Conservation (phyloP, 768 basidiomycete genomes). For the Russula sp. region DNA sequence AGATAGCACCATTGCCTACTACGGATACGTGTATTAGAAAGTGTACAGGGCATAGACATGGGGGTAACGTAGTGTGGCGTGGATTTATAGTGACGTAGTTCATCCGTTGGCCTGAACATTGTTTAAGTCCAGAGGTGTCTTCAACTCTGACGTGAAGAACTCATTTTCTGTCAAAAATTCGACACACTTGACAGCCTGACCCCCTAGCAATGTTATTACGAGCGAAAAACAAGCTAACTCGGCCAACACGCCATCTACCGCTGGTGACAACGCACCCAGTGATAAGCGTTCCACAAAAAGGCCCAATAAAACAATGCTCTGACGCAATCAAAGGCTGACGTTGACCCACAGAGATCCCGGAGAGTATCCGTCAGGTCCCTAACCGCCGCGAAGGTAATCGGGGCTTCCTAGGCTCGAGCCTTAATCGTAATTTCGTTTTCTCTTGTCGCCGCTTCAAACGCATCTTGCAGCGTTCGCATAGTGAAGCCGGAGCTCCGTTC, state of each 20-base stretch:
- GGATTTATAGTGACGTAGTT: no score
- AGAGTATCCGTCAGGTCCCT: neutral
- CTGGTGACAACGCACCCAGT: neutral
- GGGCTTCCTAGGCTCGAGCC: conserved; percentile 33
- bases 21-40: no score
- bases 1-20: no score
- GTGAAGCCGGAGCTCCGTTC: conserved; percentile 23
- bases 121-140: no score
- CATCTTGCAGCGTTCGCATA: conserved; percentile 40
- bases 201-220: no score
- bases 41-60: no score
- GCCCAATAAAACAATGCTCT: neutral
- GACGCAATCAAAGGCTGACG: neutral
- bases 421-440: conserved; percentile 38
- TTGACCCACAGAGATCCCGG: neutral
- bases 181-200: no score
- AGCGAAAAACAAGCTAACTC: neutral
- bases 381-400: neutral
- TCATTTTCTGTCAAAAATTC: no score
- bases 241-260: neutral
- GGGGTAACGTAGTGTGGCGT: no score
- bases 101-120: no score
- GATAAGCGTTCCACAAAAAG: neutral
- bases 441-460: conserved; percentile 40
- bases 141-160: no score